phyloP scores from a whole-genome alignment of 176 grass and related monocot genomes.

The Ensete glaucum region DNA sequence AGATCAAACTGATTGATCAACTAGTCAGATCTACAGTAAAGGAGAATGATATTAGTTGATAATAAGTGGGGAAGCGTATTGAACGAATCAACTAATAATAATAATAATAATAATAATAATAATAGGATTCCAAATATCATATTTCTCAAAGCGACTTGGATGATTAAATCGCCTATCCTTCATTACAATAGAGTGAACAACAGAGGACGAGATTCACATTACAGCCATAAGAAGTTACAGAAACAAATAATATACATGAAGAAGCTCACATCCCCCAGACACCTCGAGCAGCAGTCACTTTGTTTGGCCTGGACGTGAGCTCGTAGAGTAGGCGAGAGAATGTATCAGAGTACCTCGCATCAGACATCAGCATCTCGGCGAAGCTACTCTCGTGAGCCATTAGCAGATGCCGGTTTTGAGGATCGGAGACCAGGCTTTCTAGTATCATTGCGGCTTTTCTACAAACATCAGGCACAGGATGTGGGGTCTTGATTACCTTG shows the following conservation, averaged over 20 bases:
- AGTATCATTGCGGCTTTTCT: slow-evolving; percentile 89
- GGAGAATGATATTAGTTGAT: no score
- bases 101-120: no score
- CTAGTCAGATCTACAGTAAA: no score
- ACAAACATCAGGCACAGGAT: slow-evolving; percentile 72
- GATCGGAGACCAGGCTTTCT: slow-evolving; percentile 84
- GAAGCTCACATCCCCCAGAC: slow-evolving; percentile 81
- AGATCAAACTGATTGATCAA: no score
- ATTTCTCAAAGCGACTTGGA: no score
- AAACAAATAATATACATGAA: background rate
- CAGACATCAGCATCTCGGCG: slow-evolving; percentile 73
- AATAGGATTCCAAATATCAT: no score
- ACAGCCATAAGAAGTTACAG: background rate
- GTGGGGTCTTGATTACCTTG: slow-evolving; percentile 69
- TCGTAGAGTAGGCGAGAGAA: slow-evolving; percentile 84
- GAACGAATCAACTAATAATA: no score
- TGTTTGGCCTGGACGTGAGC: slow-evolving; percentile 75
- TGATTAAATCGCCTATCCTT: no score
- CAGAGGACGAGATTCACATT: no score
- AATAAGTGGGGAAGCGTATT: no score
- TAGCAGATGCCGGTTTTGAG: slow-evolving; percentile 76
- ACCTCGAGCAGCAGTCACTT: slow-evolving; percentile 54
- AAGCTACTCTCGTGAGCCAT: slow-evolving; percentile 85
- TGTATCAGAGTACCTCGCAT: slow-evolving; percentile 75
- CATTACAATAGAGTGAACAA: no score